Percentiles rank a stretch among this genome's conserved stretches.
phyloP scores from a whole-genome alignment of 495 filamentous ascomycete genomes.

The Parathielavia appendiculata region DNA sequence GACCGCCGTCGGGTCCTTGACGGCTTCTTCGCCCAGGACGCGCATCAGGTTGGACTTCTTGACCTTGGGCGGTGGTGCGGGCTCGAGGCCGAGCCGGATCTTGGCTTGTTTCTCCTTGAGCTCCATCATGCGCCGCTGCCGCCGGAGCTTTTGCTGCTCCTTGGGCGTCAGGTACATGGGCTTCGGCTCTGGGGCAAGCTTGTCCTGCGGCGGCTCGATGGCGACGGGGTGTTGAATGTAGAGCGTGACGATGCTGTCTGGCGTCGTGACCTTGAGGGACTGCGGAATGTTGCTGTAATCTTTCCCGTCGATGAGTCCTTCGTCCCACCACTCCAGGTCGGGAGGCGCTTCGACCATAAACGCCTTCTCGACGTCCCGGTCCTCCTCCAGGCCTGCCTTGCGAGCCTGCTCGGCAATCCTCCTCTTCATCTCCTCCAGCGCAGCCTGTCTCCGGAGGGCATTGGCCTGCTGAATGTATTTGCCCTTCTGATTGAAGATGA shows the following conservation, averaged over 20 bases:
- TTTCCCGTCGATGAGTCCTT: constrained; percentile 68
- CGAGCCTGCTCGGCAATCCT: constrained; percentile 79
- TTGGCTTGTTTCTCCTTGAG: constrained; percentile 96
- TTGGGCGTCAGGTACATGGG: constrained; percentile 88
- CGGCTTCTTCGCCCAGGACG: constrained; percentile 92
- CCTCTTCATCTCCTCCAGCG: constrained; percentile 89
- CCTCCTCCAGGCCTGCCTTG: constrained; percentile 86
- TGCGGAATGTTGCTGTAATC: constrained; percentile 65
- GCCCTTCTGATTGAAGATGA: constrained; percentile 92
- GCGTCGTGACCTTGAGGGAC: constrained; percentile 65
- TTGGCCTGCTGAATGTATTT: constrained; percentile 94
- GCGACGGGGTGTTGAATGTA: constrained; percentile 94
- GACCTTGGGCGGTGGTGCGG: constrained; percentile 86
- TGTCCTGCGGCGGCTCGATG: constrained; percentile 85
- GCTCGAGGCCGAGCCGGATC: constrained; percentile 81
- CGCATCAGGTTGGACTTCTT: constrained; percentile 96
- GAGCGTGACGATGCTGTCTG: constrained; percentile 78
- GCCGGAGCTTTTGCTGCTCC: constrained; percentile 85
- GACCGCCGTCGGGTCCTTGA: constrained; percentile 95
- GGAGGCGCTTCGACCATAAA: constrained; percentile 82
- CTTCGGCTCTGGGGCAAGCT: constrained; percentile 69
- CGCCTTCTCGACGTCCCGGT: constrained; percentile 80
- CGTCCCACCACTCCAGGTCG: constrained; percentile 97
- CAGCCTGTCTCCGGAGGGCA: constrained; percentile 77
- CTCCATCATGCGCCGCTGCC: constrained; percentile 84